Percentiles rank a stretch among this genome's conserved stretches.
phyloP scores from a whole-genome alignment of 164 flowering plant species.

The Cinnamomum micranthum region DNA sequence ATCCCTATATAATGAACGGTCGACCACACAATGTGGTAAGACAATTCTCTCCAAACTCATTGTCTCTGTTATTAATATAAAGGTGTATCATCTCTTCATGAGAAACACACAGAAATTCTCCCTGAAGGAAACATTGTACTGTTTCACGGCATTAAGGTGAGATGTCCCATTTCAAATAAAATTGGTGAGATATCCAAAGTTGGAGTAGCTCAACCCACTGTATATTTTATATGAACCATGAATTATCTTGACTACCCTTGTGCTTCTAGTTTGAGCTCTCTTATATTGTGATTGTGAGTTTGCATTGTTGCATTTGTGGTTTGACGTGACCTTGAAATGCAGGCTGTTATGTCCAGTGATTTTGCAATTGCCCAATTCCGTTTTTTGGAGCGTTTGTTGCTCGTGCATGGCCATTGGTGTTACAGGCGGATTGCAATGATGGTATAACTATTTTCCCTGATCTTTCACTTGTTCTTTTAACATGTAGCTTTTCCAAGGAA shows the following conservation, averaged over 20 bases:
- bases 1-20: too few relatives aligned
- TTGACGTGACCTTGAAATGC: not conserved
- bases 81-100: too few relatives aligned
- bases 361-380: slow-evolving; percentile 80
- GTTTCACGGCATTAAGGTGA: too few relatives aligned
- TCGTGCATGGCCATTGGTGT: slow-evolving; percentile 96
- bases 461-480: not conserved
- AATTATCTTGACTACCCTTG: not conserved
- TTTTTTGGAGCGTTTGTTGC: slow-evolving; percentile 66
- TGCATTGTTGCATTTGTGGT: not conserved
- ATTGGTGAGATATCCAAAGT: too few relatives aligned
- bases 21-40: too few relatives aligned
- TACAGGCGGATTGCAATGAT: slow-evolving; percentile 77
- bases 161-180: too few relatives aligned
- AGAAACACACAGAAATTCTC: too few relatives aligned
- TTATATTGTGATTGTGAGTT: not conserved
- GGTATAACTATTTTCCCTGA: slow-evolving; percentile 39
- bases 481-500: not conserved
- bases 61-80: too few relatives aligned
- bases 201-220: too few relatives aligned
- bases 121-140: too few relatives aligned
- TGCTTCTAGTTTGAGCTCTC: not conserved
- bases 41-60: too few relatives aligned
- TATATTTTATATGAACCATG: not conserved
- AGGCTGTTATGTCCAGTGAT: slow-evolving; percentile 89